Percentiles rank a stretch among this genome's conserved stretches.
Conservation (phyloP, 306 rosid genomes). For the Carpinus viminea region DNA sequence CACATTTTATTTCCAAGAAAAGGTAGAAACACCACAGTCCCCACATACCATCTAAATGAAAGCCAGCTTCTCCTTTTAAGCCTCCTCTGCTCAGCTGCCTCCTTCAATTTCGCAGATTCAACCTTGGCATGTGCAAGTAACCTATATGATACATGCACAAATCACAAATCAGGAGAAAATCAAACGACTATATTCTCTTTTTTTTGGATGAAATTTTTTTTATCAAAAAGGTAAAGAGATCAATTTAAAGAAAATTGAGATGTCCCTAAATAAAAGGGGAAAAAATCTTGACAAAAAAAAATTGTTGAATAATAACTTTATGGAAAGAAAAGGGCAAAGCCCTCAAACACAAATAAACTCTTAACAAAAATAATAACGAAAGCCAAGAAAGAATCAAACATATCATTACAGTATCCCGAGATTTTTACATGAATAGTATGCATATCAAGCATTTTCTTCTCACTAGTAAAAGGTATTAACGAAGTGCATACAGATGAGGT, state of each 20-base stretch:
- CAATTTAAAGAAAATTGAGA: neutral
- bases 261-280: neutral
- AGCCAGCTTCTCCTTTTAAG: conserved; percentile 81
- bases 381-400: neutral
- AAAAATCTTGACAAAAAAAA: neutral
- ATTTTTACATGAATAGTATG: neutral
- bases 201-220: neutral
- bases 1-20: conserved; percentile 16
- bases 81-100: conserved; percentile 80
- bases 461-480: neutral
- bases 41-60: conserved; percentile 73
- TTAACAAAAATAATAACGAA: neutral
- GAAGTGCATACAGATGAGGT: neutral
- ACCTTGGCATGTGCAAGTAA: conserved; percentile 96
- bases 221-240: neutral
- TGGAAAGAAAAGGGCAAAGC: no score
- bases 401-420: neutral
- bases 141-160: conserved; percentile 44
- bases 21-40: conserved; percentile 12
- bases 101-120: conserved; percentile 88
- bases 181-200: neutral
- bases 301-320: no score
- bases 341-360: neutral
- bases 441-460: neutral
- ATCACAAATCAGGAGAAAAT: conserved; percentile 17